Evolutionary conservation across 2,329 filamentous ascomycete genomes (phyloP), one percentile per base, ranked within the genome.

Genomic region (Chrysosporium keratinophilum): DNA sequence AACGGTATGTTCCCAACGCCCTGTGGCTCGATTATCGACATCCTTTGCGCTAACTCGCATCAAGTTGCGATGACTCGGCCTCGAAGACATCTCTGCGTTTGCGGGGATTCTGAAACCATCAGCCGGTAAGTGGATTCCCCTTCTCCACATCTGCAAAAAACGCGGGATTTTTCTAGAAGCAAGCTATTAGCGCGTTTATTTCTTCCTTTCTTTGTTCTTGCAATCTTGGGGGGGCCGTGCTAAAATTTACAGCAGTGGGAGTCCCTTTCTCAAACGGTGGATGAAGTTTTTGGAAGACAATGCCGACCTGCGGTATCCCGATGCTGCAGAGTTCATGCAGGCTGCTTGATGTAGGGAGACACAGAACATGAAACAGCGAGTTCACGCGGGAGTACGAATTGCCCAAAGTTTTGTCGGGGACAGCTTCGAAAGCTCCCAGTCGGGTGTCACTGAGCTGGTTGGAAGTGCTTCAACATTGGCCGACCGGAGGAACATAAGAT

Each of bases 21-120:
- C 15, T 40, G 9, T 11, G 17, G 12, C 28, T 40, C 33, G 9
- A 23, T 20, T 5, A 40, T 31, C 39, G 17, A 37, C 17, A 15
- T 42, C 23, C 12, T 1, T 35, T 14, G 35, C 54, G 42, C 48
- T 51, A 34, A 51, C 33, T 37, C 5, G 33, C 17, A 45, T 39
- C 42, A 31, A 95, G 90, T 97, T 62, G 91, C 93, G 51, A 97
- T 98, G 90, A 98, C 93, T 58, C 82, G 93, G 60, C 88, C 93
- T 5, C 91, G 87, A 73, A 81, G 93, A 61, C 91, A 93, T 65
- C 76, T 98, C 42, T 93, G 87, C 58, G 79, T 98, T 15, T 85
- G 96, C 63, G 93, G 91, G 43, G 93, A 98, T 69, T 93, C 88
- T 56, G 93, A 96, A 67, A 97, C 91, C 2, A 87, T 95, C 53